Percentiles rank a stretch among this genome's conserved stretches.
Conservation (phyloP, 768 basidiomycete genomes). For the Tylopilus rubrobrunneus region DNA sequence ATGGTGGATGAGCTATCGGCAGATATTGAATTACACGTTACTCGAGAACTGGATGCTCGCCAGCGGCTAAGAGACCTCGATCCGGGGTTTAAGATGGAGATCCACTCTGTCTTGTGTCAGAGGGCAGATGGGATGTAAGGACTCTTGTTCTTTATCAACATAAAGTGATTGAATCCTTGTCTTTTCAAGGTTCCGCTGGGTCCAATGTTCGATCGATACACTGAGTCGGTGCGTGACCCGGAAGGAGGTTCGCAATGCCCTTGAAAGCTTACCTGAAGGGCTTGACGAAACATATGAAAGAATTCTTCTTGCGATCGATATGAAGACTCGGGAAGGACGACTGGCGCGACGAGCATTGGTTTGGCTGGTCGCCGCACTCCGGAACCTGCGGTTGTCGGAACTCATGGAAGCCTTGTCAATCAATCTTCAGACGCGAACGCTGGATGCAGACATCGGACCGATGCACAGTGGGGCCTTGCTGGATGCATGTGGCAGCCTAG, state of each 20-base stretch:
- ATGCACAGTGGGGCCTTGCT: constrained; percentile 4
- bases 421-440: neutral
- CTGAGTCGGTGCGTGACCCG: neutral
- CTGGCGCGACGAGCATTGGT: neutral
- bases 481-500: constrained; percentile 7
- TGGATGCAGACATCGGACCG: neutral
- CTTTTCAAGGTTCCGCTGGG: neutral
- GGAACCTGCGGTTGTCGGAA: neutral
- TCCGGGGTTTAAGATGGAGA: neutral
- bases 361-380: constrained; percentile 3
- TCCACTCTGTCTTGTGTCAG: neutral
- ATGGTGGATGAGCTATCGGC: neutral
- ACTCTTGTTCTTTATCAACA: neutral
- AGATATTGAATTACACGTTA: neutral
- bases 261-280: neutral
- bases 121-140: neutral
- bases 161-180: neutral
- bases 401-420: constrained; percentile 2
- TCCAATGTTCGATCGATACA: neutral
- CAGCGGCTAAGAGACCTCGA: neutral
- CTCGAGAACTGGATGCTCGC: neutral
- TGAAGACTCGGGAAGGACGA: neutral
- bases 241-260: neutral
- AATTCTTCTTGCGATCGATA: neutral
- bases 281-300: constrained; percentile 5